These are phyloP conservation scores for Tylopilus rubrobrunneus DNA, from an alignment of 768 basidiomycete genomes.

Conservation along the genomic window DNA sequence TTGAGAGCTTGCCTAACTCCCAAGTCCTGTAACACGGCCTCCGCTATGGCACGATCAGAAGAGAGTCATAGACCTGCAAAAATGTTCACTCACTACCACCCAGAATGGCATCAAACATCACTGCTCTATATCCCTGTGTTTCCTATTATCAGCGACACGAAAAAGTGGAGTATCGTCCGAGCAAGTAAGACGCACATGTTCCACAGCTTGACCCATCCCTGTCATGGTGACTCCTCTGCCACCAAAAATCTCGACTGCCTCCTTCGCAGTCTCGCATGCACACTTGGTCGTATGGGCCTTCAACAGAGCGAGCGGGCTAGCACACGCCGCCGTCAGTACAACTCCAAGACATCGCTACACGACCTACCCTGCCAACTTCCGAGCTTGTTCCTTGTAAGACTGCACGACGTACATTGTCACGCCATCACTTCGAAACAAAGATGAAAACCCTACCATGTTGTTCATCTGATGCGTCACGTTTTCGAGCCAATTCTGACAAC, in stretches of 20 bases:
- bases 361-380: too few species aligned
- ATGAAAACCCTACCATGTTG: too few species aligned
- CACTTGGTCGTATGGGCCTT: slow-evolving; percentile 41
- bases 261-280: slow-evolving; percentile 37
- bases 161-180: neutral
- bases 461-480: too few species aligned
- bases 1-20: slow-evolving; percentile 58
- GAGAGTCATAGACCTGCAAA: too few species aligned
- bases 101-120: slow-evolving; percentile 22
- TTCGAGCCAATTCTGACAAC: too few species aligned
- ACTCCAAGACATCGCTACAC: neutral
- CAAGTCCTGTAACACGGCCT: slow-evolving; percentile 56
- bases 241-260: slow-evolving; percentile 83
- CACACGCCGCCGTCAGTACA: neutral
- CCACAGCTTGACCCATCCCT: slow-evolving; percentile 75
- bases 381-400: too few species aligned
- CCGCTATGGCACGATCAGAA: slow-evolving; percentile 32
- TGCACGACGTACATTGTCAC: too few species aligned
- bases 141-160: neutral
- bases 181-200: slow-evolving; percentile 50
- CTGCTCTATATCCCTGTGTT: slow-evolving; percentile 18
- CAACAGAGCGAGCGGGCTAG: slow-evolving; percentile 50
- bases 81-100: too few species aligned
- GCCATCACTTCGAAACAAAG: too few species aligned
- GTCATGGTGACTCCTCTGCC: slow-evolving; percentile 82